Percentiles rank a stretch among this genome's conserved stretches.
phyloP scores from a whole-genome alignment of 371 early-diverging fungal genomes.

The Cokeromyces recurvatus region DNA sequence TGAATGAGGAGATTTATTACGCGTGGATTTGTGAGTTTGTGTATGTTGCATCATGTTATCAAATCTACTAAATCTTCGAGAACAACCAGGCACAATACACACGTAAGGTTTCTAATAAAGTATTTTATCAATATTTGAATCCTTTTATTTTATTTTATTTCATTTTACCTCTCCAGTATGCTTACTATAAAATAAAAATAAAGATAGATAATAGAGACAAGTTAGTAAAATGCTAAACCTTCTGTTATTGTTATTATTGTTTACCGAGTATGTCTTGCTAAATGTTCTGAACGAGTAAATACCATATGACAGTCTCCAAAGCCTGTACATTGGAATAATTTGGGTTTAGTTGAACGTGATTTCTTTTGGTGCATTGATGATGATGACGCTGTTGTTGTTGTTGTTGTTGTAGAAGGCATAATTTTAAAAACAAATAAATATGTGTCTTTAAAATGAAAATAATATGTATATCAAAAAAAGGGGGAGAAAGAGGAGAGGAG shows the following conservation, averaged over 20 bases:
- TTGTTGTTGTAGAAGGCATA: constrained; percentile 4
- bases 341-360: constrained; percentile 22
- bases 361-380: constrained; percentile 3
- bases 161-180: constrained; percentile 54
- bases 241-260: background rate
- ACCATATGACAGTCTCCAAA: constrained; percentile 51
- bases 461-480: background rate
- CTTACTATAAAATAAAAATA: constrained; percentile 20
- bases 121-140: background rate
- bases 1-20: constrained; percentile 6
- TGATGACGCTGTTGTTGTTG: constrained; percentile 2
- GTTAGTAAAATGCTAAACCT: no score
- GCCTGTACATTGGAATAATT: constrained; percentile 46
- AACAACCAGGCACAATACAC: constrained; percentile 42
- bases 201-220: no score
- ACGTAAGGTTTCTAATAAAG: constrained; percentile 36
- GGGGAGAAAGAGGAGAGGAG: background rate
- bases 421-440: background rate
- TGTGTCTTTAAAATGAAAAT: no score
- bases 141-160: background rate
- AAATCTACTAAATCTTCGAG: constrained; percentile 45
- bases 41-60: constrained; percentile 58
- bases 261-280: constrained; percentile 42
- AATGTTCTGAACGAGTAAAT: constrained; percentile 49
- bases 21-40: constrained; percentile 30